phyloP scores from a whole-genome alignment of 441 rosid species.

The Geranium incanum region DNA sequence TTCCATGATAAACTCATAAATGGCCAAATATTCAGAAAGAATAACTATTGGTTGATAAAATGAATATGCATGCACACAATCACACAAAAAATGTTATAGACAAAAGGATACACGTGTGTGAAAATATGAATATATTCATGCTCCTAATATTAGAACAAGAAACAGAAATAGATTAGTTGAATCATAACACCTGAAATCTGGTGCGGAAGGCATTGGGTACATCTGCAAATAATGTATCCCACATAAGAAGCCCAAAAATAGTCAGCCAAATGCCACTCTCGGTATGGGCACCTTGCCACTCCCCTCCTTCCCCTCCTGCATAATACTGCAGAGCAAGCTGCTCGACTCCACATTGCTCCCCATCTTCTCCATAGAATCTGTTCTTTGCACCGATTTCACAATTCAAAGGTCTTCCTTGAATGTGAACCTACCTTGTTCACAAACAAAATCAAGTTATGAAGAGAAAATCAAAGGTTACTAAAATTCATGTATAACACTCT shows the following conservation, averaged over 20 bases:
- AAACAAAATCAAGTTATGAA: background rate
- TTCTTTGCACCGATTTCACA: slow-evolving; percentile 66
- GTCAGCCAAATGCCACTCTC: slow-evolving; percentile 94
- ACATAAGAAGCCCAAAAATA: slow-evolving; percentile 79
- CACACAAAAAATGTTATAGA: no score
- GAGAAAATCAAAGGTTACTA: background rate
- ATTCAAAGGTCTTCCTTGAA: slow-evolving; percentile 84
- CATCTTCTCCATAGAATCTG: slow-evolving; percentile 83
- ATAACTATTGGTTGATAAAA: no score
- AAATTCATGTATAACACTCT: background rate
- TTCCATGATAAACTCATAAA: background rate
- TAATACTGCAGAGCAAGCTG: slow-evolving; percentile 88
- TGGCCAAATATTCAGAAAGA: background rate
- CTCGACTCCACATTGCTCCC: slow-evolving; percentile 88
- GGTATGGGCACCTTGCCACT: slow-evolving; percentile 77
- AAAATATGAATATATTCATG: no score
- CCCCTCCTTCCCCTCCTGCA: slow-evolving; percentile 72
- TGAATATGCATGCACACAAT: no score
- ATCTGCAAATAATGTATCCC: slow-evolving; percentile 73
- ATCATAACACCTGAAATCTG: slow-evolving; percentile 60
- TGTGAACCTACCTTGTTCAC: slow-evolving; percentile 40
- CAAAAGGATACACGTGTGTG: no score
- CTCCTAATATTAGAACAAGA: background rate
- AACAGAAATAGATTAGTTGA: background rate
- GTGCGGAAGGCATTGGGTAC: slow-evolving; percentile 67